phyloP scores from a whole-genome alignment of 805 yeast species.

The Kluyveromyces aestuarii region DNA sequence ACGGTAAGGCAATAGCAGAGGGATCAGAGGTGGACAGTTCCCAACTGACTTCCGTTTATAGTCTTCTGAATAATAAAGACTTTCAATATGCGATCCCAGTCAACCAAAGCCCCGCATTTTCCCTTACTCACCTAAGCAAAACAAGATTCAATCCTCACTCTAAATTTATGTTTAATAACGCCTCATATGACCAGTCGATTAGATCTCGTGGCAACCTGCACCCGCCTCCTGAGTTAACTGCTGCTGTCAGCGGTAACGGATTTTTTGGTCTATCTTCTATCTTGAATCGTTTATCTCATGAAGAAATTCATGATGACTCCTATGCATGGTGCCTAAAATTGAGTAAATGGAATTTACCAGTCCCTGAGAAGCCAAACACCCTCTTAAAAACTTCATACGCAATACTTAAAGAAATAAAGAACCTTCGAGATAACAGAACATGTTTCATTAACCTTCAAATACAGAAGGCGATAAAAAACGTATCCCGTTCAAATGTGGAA shows the following conservation, averaged over 20 bases:
- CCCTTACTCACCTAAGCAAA: conserved; percentile 34
- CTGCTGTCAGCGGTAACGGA: conserved; percentile 33
- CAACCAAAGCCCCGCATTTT: conserved; percentile 43
- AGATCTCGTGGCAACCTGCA: neutral
- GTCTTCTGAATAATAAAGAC: conserved; percentile 52
- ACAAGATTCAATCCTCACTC: conserved; percentile 30
- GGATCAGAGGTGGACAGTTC: conserved; percentile 5
- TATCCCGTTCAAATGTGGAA: neutral
- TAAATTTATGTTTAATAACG: conserved; percentile 46
- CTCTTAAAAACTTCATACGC: conserved; percentile 44
- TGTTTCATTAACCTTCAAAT: neutral
- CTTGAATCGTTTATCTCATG: conserved; percentile 23
- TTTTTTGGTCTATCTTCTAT: conserved; percentile 45
- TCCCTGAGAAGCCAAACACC: conserved; percentile 27
- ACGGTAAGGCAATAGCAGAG: conserved; percentile 2
- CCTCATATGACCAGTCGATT: conserved; percentile 36
- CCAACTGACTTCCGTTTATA: conserved; percentile 34
- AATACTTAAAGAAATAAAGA: conserved; percentile 32
- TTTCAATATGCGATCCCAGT: conserved; percentile 57
- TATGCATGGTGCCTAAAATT: conserved; percentile 73
- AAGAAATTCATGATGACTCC: conserved; percentile 12
- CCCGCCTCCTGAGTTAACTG: conserved; percentile 14
- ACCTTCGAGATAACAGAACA: neutral
- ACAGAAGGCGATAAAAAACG: neutral
- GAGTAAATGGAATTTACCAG: conserved; percentile 67